Base-by-base conservation (phyloP, 164 flowering plant species). In the Stephania japonica region DNA sequence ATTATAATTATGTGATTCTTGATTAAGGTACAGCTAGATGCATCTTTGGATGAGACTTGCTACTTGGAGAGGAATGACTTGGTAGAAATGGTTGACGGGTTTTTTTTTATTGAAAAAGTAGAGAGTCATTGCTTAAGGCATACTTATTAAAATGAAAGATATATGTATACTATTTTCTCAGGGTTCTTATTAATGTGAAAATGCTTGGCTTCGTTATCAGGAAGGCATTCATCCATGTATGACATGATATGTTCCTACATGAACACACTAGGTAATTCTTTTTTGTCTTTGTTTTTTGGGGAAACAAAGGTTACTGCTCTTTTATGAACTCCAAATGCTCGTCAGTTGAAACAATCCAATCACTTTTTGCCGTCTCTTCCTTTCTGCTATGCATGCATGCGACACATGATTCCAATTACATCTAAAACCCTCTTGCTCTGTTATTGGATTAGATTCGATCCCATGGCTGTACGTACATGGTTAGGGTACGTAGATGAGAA, bases 351-450 rank as follows among this genome's bases (percentile, higher is more conserved):
- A n/a, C n/a, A n/a, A n/a, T 59, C 64, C 64, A 59, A 59, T 59
- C 64, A 59, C 24, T 19, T 59, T 50, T 50, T 56, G 5, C 62
- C 62, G 18, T 56, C 4, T 16, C 62, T 56, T 32, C 38, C 21
- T 56, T 56, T 56, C 62, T 13, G 62, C 62, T 16, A 56, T n/a
- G n/a, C 7, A 5, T 56, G n/a, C n/a, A 19, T 56, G 62, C 62
- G 62, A 56, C 62, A 56, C n/a, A 56, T 16, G 62, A 59, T 59
- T 59, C 64, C 64, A 56, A 18, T 59, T 19, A 59, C 64, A 59
- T 59, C 64, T 59, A 21, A 59, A 19, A 8, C 62, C 21, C 62
- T 2, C 64, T 24, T 59, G 64, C 64, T 21, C 0, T 59, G 5
- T 6, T 19, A 56, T 56, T 56, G 50, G 50, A 47, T 47, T 47